Evolutionary conservation across 2,329 filamentous ascomycete species (phyloP), one percentile per base, ranked within the genome.

Genomic region (Teratosphaeria viscida): DNA sequence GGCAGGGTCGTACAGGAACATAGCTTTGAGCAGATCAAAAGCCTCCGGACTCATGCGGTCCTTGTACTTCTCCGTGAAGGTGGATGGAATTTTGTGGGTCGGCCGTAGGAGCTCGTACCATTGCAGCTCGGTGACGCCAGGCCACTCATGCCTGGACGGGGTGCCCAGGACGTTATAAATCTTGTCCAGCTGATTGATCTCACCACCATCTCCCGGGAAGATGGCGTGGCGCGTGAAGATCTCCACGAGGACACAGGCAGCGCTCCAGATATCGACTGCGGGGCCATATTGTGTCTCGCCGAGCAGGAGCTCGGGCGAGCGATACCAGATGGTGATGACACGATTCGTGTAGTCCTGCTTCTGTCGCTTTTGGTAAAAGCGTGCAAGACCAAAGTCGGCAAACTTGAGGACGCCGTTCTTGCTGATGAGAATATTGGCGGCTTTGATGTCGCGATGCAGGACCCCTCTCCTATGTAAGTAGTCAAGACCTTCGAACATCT

Each of bases 281-380:
- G 90, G 89, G 4, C 89, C 90, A 71, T 96, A 96, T 67, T 89
- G 85, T 5, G 92, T 96, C 73, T 95, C 91, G 6, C 92, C 92
- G 1, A 96, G 81, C 0, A 96, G 78, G n/a, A 96, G 81, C 72
- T 96, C 92, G 0, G 92, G 91, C 0, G 90, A 89, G 3, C 92
- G 85, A 73, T 96, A 96, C 95, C 95, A 99, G 65, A 99, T 96
- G 2, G 94, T 99, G 71, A 99, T 96, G 67, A 99, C 95, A 39
- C 94, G 88, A 71, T 99, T 99, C 1, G 94, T 99, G 73, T 99
- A 99, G 72, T 99, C 92, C 54, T 95, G 82, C 72, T 94, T 89
- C 62, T 88, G 86, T 56, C 88, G 86, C 73, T 99, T 99, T 37
- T 91, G 89, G 70, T 96, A 99, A 75, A 99, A 99, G 43, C 95